phyloP scores from a whole-genome alignment of 2,329 filamentous ascomycete genomes.

The Fusarium humuli region DNA sequence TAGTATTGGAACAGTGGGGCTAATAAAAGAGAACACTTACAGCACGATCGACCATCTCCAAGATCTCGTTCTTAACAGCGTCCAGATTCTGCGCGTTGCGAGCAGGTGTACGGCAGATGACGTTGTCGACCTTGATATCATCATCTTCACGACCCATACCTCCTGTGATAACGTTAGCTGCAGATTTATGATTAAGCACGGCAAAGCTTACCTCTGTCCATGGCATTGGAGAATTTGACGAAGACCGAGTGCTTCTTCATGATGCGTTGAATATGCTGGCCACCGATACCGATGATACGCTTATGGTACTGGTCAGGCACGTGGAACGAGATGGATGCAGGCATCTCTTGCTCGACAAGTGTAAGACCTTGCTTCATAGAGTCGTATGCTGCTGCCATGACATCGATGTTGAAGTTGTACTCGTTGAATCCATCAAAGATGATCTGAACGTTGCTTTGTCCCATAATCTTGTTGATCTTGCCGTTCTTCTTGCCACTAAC shows the following conservation, averaged over 20 bases:
- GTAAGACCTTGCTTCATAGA: constrained; percentile 92
- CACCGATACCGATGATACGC: constrained; percentile 97
- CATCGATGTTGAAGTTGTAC: constrained; percentile 99
- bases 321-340: constrained; percentile 98
- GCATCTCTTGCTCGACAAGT: constrained; percentile 98
- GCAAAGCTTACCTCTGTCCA: constrained; percentile 79
- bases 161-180: constrained; percentile 49
- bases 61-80: constrained; percentile 97
- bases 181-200: neutral
- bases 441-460: constrained; percentile 98
- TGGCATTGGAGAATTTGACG: constrained; percentile 98
- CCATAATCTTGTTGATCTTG: constrained; percentile 99
- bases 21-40: constrained; percentile 59
- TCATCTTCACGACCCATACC: constrained; percentile 94
- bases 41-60: constrained; percentile 98
- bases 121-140: constrained; percentile 98
- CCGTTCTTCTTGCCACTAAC: constrained; percentile 99
- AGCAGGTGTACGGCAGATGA: constrained; percentile 96
- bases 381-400: constrained; percentile 91
- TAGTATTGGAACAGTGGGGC: neutral
- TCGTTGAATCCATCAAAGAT: constrained; percentile 99
- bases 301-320: constrained; percentile 99
- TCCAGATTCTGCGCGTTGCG: constrained; percentile 97
- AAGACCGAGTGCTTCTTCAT: constrained; percentile 99
- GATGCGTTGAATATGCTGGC: constrained; percentile 98